A percentile compares a stretch with the other conserved stretches of the same genome.
These are phyloP conservation scores for Citrus glauca DNA, from an alignment of 345 rosid genomes.

Conservation along the genomic window DNA sequence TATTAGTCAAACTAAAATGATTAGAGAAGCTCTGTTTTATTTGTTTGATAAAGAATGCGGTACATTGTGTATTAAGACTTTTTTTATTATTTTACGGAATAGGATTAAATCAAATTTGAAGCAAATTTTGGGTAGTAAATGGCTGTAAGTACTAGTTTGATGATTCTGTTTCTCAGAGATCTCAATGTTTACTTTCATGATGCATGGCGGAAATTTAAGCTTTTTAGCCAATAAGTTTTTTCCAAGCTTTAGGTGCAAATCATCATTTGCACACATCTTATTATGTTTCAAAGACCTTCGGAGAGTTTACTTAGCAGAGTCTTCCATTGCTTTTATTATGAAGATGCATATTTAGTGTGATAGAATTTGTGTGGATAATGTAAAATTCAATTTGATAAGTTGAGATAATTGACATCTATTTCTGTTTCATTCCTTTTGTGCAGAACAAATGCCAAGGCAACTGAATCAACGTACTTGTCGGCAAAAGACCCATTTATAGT, in stretches of 20 bases:
- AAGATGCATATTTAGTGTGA: background rate
- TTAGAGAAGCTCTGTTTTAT: background rate
- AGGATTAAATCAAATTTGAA: background rate
- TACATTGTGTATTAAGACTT: background rate
- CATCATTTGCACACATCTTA: no score
- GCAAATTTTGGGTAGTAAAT: background rate
- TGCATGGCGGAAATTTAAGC: background rate
- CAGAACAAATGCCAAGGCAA: conserved; percentile 26
- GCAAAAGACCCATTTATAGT: conserved; percentile 61
- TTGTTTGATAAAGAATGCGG: background rate
- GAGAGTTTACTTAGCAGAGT: background rate
- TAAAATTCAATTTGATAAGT: background rate
- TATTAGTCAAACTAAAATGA: background rate
- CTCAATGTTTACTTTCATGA: background rate
- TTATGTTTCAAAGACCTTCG: background rate
- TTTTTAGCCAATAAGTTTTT: background rate
- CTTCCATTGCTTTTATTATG: background rate
- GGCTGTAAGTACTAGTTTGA: background rate
- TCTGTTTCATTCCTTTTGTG: background rate
- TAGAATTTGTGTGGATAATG: background rate
- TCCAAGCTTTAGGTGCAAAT: background rate
- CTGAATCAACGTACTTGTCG: conserved; percentile 30
- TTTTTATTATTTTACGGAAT: background rate
- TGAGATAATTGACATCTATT: background rate
- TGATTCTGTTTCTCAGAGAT: background rate